These are phyloP conservation scores for Phytophthora sansomeana DNA, from an alignment of 352 stramenopile species.

Conservation along the genomic window DNA sequence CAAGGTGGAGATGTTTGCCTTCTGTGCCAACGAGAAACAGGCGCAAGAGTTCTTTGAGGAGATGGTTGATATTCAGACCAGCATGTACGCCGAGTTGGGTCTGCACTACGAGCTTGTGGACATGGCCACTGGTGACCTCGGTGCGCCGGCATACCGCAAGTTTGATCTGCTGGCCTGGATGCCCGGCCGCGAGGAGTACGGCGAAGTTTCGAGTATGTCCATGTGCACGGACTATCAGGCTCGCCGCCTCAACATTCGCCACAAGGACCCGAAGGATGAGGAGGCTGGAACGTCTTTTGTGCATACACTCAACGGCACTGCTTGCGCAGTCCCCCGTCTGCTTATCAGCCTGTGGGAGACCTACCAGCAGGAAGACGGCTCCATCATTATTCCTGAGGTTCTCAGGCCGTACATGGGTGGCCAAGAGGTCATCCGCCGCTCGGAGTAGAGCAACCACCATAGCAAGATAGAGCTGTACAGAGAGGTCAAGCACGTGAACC, in stretches of 20 bases:
- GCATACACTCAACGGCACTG: conserved; percentile 91
- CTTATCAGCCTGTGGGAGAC: conserved; percentile 90
- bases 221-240: conserved; percentile 93
- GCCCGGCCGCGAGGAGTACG: conserved; percentile 78
- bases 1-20: conserved; percentile 92
- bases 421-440: conserved; percentile 64
- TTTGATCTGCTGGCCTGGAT: conserved; percentile 91
- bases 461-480: conserved; percentile 19
- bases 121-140: conserved; percentile 87
- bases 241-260: conserved; percentile 86
- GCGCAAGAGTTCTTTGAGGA: conserved; percentile 78
- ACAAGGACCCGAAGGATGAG: conserved; percentile 71
- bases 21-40: conserved; percentile 75
- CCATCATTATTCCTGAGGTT: conserved; percentile 79
- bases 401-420: conserved; percentile 85
- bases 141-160: conserved; percentile 85
- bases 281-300: conserved; percentile 67
- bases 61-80: conserved; percentile 81
- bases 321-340: conserved; percentile 80
- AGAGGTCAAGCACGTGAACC: conserved; percentile 13
- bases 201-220: conserved; percentile 87
- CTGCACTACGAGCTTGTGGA: conserved; percentile 85
- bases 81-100: conserved; percentile 80
- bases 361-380: conserved; percentile 83
- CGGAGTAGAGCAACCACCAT: conserved; percentile 22